These are phyloP conservation scores for Podaxis sp. DNA, from an alignment of 768 basidiomycete species.

Conservation along the genomic window DNA sequence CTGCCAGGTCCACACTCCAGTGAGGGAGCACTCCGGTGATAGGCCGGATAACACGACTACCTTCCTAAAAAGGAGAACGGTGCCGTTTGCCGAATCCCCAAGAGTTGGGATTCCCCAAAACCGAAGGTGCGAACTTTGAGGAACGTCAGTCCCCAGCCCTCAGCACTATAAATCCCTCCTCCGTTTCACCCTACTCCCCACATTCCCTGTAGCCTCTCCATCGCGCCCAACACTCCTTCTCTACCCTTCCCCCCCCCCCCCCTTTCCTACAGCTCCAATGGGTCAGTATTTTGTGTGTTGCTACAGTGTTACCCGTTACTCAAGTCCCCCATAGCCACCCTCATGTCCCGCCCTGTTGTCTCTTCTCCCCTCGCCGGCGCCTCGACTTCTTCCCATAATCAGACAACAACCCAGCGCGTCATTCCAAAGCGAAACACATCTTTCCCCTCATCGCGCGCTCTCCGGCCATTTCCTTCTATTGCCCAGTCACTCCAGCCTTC, in stretches of 20 bases:
- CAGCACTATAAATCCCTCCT: slow-evolving; percentile 1
- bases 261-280: not conserved
- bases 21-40: not conserved
- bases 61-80: slow-evolving; percentile 9
- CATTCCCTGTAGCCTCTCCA: not conserved
- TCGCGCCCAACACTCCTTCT: not conserved
- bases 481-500: slow-evolving; percentile 35
- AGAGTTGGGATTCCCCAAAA: slow-evolving; percentile 15
- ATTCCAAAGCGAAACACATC: slow-evolving; percentile 40
- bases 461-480: slow-evolving; percentile 75
- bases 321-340: slow-evolving; percentile 17
- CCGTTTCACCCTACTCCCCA: not conserved
- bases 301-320: not conserved
- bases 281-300: not conserved
- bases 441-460: slow-evolving; percentile 70
- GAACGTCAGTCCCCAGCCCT: slow-evolving; percentile 3
- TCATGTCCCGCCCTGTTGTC: slow-evolving; percentile 45
- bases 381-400: slow-evolving; percentile 22
- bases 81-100: slow-evolving; percentile 28
- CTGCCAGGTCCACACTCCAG: not conserved
- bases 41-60: not conserved
- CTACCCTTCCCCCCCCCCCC: not conserved
- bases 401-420: slow-evolving; percentile 26
- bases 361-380: slow-evolving; percentile 59
- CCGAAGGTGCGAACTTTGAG: slow-evolving; percentile 7